A percentile compares a stretch with the other conserved stretches of the same genome.
Conservation (phyloP, 169 alveolate genomes). For the Cryptosporidium sp. region DNA sequence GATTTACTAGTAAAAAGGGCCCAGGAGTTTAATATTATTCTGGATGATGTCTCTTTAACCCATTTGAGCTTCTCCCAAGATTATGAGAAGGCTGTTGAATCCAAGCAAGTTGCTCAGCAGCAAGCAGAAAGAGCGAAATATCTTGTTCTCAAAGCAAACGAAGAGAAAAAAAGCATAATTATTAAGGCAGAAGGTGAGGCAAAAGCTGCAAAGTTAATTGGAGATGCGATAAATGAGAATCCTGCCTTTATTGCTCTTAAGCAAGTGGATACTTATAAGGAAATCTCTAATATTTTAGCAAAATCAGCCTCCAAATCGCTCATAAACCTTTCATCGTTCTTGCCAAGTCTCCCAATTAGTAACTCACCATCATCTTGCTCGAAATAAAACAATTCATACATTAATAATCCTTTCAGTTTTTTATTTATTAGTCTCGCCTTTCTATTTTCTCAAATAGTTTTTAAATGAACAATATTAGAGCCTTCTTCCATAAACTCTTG, state of each 20-base stretch:
- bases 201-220: conserved; percentile 92
- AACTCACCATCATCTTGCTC: not conserved
- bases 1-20: conserved; percentile 94
- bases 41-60: conserved; percentile 96
- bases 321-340: conserved; percentile 54
- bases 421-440: not conserved
- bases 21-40: conserved; percentile 92
- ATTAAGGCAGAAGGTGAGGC: conserved; percentile 98
- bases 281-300: conserved; percentile 91
- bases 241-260: conserved; percentile 94
- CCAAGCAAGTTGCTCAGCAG: conserved; percentile 97
- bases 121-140: conserved; percentile 97
- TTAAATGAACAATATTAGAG: conserved; percentile 80
- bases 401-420: not conserved
- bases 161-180: conserved; percentile 94
- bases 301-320: conserved; percentile 89
- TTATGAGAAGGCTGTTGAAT: conserved; percentile 95
- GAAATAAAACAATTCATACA: not conserved
- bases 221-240: conserved; percentile 85
- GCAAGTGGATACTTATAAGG: conserved; percentile 94
- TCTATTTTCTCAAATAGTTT: conserved; percentile 78
- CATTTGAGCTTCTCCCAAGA: conserved; percentile 91
- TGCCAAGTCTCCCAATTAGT: conserved; percentile 3
- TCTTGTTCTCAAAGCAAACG: conserved; percentile 93
- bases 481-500: conserved; percentile 88